phyloP scores from a whole-genome alignment of 306 rosid species.

The Mucuna pruriens region DNA sequence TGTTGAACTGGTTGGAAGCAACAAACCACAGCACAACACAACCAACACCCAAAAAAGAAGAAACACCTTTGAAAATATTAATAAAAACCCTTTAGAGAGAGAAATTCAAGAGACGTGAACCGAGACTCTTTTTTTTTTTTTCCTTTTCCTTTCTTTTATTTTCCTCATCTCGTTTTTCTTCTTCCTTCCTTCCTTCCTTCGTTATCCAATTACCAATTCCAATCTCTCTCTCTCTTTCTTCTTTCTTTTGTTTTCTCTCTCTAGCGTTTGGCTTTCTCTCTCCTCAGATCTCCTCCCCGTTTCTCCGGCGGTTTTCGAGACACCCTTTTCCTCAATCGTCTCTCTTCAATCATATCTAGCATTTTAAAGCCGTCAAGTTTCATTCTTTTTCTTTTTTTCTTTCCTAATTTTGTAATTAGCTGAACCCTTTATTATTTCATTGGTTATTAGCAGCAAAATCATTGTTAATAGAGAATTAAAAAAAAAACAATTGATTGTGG shows the following conservation, averaged over 20 bases:
- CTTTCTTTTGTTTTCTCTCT: slow-evolving; percentile 33
- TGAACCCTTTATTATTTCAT: slow-evolving; percentile 39
- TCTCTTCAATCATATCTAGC: slow-evolving; percentile 24
- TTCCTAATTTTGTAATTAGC: slow-evolving; percentile 29
- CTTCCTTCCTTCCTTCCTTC: slow-evolving; percentile 38
- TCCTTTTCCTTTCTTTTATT: background rate
- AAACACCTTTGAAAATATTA: background rate
- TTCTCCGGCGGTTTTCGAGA: slow-evolving; percentile 48
- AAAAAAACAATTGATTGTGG: background rate
- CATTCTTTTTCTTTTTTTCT: background rate
- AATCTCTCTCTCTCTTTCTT: slow-evolving; percentile 30
- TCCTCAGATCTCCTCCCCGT: slow-evolving; percentile 53
- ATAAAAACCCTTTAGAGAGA: background rate
- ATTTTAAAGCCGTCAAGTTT: slow-evolving; percentile 17
- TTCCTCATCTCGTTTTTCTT: slow-evolving; percentile 9
- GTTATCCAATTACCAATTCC: slow-evolving; percentile 40
- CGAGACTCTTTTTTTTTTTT: background rate
- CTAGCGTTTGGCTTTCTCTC: slow-evolving; percentile 41
- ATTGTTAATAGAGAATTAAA: background rate
- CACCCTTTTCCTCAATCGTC: background rate
- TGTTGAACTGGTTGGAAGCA: slow-evolving; percentile 34
- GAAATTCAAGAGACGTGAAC: slow-evolving; percentile 54
- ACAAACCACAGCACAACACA: slow-evolving; percentile 28
- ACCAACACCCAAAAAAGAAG: slow-evolving; percentile 25
- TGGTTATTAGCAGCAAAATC: too few species aligned